phyloP scores from a whole-genome alignment of 140 eudicot genomes.

The Flaveria floridana region DNA sequence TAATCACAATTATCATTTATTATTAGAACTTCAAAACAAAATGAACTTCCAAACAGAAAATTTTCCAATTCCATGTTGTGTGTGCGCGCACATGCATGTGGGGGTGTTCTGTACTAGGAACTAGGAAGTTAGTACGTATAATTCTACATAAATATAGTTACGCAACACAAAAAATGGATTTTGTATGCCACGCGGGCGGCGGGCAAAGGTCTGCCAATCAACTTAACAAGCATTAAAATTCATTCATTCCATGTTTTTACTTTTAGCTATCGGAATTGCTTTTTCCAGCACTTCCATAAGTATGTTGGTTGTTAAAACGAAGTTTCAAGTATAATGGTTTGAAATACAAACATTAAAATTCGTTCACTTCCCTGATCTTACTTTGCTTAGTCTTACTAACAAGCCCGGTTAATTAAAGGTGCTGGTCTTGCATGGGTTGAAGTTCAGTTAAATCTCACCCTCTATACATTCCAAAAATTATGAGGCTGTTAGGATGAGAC shows the following conservation, averaged over 20 bases:
- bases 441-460: constrained; percentile 17
- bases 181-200: background rate
- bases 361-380: no score
- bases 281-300: background rate
- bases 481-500: constrained; percentile 5
- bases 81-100: background rate
- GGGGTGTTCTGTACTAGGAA: background rate
- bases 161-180: background rate
- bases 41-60: constrained; percentile 9
- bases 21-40: background rate
- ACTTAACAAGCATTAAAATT: background rate
- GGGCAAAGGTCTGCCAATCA: background rate
- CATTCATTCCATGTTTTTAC: background rate
- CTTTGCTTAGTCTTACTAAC: constrained; percentile 2
- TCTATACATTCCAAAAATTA: constrained; percentile 13
- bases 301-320: constrained; percentile 1
- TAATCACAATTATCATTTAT: no score
- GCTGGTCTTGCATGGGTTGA: constrained; percentile 20
- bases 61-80: background rate
- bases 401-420: background rate
- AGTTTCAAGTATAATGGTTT: background rate
- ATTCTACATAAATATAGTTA: background rate
- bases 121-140: background rate
- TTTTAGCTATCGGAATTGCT: background rate
- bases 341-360: background rate